Evolutionary conservation across 768 basidiomycete species (phyloP).

Genomic region (Panaeolus cyanescens): DNA sequence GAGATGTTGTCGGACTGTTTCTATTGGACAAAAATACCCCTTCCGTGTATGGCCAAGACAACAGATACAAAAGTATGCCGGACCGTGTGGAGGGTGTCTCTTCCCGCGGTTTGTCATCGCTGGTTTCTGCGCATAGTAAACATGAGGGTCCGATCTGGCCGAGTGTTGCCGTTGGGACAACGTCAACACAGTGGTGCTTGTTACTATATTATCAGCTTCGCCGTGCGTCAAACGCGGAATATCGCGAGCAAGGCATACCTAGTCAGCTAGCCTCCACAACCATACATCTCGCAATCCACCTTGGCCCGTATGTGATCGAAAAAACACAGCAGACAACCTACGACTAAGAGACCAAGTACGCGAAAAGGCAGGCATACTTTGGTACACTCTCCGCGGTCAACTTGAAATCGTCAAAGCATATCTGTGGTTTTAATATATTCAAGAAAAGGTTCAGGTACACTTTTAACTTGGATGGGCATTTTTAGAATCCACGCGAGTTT

Average conservation of each 20-base stretch:
- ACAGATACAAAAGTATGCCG: background rate
- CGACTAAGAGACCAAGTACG: too few relatives aligned
- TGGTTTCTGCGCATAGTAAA: background rate
- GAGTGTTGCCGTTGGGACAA: background rate
- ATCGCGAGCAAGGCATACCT: too few relatives aligned
- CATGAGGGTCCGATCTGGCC: background rate
- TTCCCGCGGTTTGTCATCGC: background rate
- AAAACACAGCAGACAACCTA: too few relatives aligned
- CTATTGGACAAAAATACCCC: background rate
- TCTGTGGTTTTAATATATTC: background rate
- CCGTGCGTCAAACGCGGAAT: background rate
- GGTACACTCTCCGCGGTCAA: background rate
- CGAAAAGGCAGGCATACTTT: background rate
- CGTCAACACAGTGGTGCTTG: background rate
- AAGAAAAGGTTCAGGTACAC: background rate
- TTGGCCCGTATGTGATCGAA: background rate
- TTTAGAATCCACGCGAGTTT: conserved; percentile 1
- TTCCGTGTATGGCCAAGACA: background rate
- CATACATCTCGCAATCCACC: background rate
- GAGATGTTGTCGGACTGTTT: background rate
- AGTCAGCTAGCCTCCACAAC: background rate
- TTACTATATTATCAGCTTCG: background rate
- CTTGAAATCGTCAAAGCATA: background rate
- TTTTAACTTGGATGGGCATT: background rate
- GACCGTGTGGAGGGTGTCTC: background rate